Conservation (phyloP, 2,329 filamentous ascomycete species). For the Aspergillus fischeri region DNA sequence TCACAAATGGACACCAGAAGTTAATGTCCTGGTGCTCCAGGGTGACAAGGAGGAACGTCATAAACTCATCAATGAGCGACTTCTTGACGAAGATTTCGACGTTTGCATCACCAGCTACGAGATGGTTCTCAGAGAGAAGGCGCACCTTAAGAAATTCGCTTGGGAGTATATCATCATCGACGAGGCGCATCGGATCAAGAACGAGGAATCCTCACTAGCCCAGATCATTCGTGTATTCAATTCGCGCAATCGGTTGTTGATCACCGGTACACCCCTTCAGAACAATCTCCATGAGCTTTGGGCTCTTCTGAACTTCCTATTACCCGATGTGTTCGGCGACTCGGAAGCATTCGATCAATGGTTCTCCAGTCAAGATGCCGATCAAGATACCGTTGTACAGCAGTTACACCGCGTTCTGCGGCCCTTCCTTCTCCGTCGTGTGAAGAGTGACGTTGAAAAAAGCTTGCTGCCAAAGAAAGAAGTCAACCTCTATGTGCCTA, state of each 20-base stretch:
- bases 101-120: conserved; percentile 98
- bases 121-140: conserved; percentile 95
- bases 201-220: conserved; percentile 93
- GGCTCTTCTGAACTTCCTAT: conserved; percentile 92
- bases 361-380: conserved; percentile 86
- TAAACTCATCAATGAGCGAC: conserved; percentile 78
- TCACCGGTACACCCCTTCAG: conserved; percentile 93
- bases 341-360: conserved; percentile 95
- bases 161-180: conserved; percentile 99
- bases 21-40: conserved; percentile 89
- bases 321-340: conserved; percentile 98
- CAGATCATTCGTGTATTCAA: conserved; percentile 96
- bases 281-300: conserved; percentile 98
- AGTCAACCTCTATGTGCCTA: conserved; percentile 92
- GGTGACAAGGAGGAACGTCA: conserved; percentile 92
- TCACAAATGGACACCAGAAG: conserved; percentile 86
- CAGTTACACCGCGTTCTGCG: conserved; percentile 90
- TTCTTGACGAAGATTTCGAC: conserved; percentile 94
- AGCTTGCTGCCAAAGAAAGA: conserved; percentile 96
- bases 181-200: conserved; percentile 98
- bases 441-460: conserved; percentile 98
- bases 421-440: conserved; percentile 89
- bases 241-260: conserved; percentile 89
- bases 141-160: conserved; percentile 92
- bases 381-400: conserved; percentile 93